phyloP scores from a whole-genome alignment of 1,139 yeast species.

The Suhomyces yuchorum region DNA sequence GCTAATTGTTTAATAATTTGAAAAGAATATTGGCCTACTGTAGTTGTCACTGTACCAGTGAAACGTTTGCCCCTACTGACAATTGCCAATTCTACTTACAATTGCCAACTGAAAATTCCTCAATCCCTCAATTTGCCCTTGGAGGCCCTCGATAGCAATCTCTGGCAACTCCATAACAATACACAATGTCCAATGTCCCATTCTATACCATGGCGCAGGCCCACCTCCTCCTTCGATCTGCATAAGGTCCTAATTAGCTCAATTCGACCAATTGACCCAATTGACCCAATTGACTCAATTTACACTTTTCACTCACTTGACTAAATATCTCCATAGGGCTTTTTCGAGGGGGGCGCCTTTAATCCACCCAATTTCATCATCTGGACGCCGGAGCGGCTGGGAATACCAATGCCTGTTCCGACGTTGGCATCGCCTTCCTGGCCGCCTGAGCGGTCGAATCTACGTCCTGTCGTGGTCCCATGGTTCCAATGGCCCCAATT shows the following conservation, averaged over 20 bases:
- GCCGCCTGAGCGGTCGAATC: too few relatives aligned
- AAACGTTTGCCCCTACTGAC: background rate
- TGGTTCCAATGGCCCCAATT: background rate
- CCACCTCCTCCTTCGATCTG: background rate
- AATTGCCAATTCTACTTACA: background rate
- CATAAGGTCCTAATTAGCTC: background rate
- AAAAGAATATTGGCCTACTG: background rate
- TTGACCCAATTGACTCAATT: background rate
- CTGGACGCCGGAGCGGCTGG: too few relatives aligned
- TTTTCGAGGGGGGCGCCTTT: background rate
- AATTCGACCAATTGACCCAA: background rate
- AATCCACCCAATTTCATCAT: background rate
- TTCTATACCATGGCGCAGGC: too few relatives aligned
- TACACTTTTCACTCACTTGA: background rate
- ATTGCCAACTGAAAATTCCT: background rate
- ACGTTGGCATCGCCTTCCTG: too few relatives aligned
- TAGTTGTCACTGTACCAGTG: background rate
- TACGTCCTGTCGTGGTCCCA: too few relatives aligned
- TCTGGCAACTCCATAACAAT: background rate
- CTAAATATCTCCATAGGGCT: background rate
- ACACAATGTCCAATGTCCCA: too few relatives aligned
- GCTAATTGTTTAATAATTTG: slow-evolving; percentile 4
- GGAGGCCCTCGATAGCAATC: background rate
- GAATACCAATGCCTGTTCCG: too few relatives aligned
- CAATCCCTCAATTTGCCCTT: background rate